A percentile compares a stretch with the other conserved stretches of the same genome.
Conservation (phyloP, 208 protist genomes). For the Crithidia thermophila region DNA sequence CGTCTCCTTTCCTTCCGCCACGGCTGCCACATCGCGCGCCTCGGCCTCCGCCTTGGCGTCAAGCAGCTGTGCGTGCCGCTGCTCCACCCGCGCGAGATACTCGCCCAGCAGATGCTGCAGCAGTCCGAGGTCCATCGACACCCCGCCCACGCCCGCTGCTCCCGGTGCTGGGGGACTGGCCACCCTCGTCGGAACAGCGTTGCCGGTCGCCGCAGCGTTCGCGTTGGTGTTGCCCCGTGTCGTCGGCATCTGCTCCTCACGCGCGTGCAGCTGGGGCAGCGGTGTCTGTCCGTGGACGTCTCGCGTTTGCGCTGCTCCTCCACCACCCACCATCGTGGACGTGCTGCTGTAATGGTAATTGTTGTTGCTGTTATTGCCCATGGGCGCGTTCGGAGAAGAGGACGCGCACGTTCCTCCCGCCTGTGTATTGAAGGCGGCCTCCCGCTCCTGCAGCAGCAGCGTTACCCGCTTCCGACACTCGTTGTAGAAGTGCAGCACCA, state of each 20-base stretch:
- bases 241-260: neutral
- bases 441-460: conserved; percentile 36
- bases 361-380: conserved; percentile 14
- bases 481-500: conserved; percentile 87
- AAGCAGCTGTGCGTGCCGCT: conserved; percentile 20
- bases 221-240: neutral
- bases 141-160: neutral
- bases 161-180: neutral
- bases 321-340: neutral
- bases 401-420: too few relatives aligned
- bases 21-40: neutral
- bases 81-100: conserved; percentile 35
- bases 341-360: neutral
- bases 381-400: too few relatives aligned
- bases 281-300: neutral
- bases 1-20: neutral
- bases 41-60: conserved; percentile 1
- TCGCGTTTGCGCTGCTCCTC: neutral
- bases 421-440: neutral
- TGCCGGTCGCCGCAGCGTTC: too few relatives aligned
- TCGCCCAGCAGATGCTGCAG: conserved; percentile 31
- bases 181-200: too few relatives aligned
- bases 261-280: too few relatives aligned
- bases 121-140: conserved; percentile 21
- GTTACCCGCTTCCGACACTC: conserved; percentile 48